A percentile compares a stretch with the other conserved stretches of the same genome.
These are phyloP conservation scores for Paraphoma sp. DNA, from an alignment of 2,329 filamentous ascomycete genomes.

Conservation along the genomic window DNA sequence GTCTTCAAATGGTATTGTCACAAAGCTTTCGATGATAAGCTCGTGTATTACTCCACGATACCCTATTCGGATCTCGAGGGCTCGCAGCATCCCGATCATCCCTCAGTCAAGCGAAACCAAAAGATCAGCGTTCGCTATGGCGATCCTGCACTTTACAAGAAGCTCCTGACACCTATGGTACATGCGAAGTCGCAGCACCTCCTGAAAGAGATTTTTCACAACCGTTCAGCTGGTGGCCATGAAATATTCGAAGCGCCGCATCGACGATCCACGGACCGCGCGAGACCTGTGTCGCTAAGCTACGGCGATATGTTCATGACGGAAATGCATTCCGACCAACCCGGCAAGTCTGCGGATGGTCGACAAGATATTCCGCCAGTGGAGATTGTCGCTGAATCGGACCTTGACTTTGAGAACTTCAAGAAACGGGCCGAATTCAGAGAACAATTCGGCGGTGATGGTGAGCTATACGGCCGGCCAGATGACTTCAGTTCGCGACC, in stretches of 20 bases:
- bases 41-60: constrained; percentile 77
- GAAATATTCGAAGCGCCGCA: constrained; percentile 36
- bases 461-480: constrained; percentile 63
- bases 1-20: constrained; percentile 87
- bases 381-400: constrained; percentile 83
- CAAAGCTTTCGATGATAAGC: constrained; percentile 75
- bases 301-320: constrained; percentile 83
- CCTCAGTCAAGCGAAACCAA: constrained; percentile 55
- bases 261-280: constrained; percentile 35
- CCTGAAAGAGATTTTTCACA: constrained; percentile 81
- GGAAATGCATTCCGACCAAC: constrained; percentile 69
- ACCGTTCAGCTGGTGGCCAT: constrained; percentile 68
- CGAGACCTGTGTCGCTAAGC: constrained; percentile 61
- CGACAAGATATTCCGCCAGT: constrained; percentile 62
- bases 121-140: constrained; percentile 79
- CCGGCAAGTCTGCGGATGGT: constrained; percentile 54
- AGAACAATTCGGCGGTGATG: constrained; percentile 78
- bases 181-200: constrained; percentile 87
- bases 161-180: constrained; percentile 74
- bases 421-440: constrained; percentile 89
- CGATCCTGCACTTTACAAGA: constrained; percentile 85
- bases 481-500: constrained; percentile 60
- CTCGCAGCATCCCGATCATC: constrained; percentile 47
- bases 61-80: constrained; percentile 58
- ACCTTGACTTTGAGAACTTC: constrained; percentile 88